phyloP scores from a whole-genome alignment of 2,329 filamentous ascomycete genomes.

The Apiospora koreana region DNA sequence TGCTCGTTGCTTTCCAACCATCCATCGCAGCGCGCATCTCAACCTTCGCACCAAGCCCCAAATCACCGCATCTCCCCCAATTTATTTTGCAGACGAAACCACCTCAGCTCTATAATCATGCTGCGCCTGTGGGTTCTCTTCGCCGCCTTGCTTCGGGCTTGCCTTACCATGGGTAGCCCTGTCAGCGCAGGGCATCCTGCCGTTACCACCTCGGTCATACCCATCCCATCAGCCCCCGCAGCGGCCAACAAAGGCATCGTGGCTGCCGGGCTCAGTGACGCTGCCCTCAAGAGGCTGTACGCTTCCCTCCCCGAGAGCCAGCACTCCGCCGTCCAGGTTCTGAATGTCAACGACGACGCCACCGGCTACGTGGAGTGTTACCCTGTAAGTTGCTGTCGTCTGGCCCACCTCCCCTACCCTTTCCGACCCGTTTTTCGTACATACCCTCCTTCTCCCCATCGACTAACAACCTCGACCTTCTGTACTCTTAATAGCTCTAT shows the following conservation, averaged over 20 bases:
- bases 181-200: background rate
- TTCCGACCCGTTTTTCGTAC: background rate
- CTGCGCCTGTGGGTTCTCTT: background rate
- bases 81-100: background rate
- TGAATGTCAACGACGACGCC: background rate
- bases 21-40: background rate
- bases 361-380: background rate
- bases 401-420: background rate
- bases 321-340: background rate
- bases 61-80: background rate
- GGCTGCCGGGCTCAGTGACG: background rate
- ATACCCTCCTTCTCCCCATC: background rate
- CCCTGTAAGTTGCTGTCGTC: background rate
- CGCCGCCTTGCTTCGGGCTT: background rate
- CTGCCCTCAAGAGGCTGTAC: background rate
- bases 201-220: background rate
- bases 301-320: background rate
- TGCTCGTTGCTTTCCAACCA: background rate
- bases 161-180: background rate
- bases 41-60: background rate
- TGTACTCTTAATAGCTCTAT: background rate
- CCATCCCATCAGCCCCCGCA: background rate
- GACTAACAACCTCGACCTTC: background rate
- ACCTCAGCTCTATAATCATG: background rate
- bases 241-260: background rate